Evolutionary conservation across 257 asterid genomes (phyloP), one percentile per base, ranked within the genome.

Genomic region (Echites panduratus): DNA sequence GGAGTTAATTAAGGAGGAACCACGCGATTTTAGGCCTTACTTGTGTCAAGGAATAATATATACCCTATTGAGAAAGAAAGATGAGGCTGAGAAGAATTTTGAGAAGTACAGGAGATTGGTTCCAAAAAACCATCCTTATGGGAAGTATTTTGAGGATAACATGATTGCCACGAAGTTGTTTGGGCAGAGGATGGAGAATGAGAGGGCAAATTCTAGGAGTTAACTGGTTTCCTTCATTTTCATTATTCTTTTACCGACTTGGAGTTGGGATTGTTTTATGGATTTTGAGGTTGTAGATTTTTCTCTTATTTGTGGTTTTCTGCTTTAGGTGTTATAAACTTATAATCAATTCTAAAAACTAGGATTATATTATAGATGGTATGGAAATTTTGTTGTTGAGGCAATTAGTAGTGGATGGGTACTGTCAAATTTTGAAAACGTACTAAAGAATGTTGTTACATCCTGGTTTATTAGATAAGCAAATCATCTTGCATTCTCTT

Each of bases 1-100:
- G 68, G 95, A 87, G 43, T 79, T 94, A 73, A 92, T 87, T 48
- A 88, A 83, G 82, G 97, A 94, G 75, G 99, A 94, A 79, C 99
- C 98, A 0, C 86, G 93, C 79, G 99, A 94, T 79, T 94, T 91
- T 38, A 86, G 99, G 85, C 98, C 99, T 0, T 94, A 91, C 66
- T 70, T 94, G 54, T 94, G 98, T 77, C 96, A 88, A 79, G 99
- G 97, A 35, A 91, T 91, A 54, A 89, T 94, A 62, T 91, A 89
- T 53, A 92, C 93, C 5, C 52, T 92, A 85, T 76, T 91, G 89
- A 84, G 84, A 89, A 92, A 89, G 70, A 89, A 75, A 47, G 70
- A 53, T 0, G 97, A 90, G 85, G 99, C 99, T 4, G 97, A 91
- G 73, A 89, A 88, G 84, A 81, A 67, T 80, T 94, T 94, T 47